These are phyloP conservation scores for Rutstroemia sydowiana DNA, from an alignment of 2,329 filamentous ascomycete species.

Conservation along the genomic window DNA sequence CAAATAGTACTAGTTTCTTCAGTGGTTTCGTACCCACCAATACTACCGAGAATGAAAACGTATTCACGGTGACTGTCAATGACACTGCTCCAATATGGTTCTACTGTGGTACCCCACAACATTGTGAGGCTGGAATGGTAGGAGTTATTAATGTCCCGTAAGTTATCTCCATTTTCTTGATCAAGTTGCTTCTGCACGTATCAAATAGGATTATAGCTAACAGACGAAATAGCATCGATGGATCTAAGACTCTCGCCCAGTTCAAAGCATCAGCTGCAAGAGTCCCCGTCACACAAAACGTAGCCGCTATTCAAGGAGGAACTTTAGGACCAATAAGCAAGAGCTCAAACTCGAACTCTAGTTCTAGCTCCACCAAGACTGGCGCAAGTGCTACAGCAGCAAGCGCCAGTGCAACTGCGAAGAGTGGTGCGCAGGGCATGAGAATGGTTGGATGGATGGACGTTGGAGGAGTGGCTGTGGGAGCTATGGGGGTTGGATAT, in stretches of 20 bases:
- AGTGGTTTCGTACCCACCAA: slow-evolving; percentile 14
- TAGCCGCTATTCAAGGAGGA: slow-evolving; percentile 16
- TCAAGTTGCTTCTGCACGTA: neutral
- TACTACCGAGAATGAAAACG: slow-evolving; percentile 19
- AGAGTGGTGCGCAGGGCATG: slow-evolving; percentile 11
- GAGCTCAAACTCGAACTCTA: neutral
- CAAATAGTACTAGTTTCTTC: slow-evolving; percentile 22
- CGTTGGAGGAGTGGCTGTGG: slow-evolving; percentile 8
- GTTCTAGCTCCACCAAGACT: slow-evolving; percentile 5
- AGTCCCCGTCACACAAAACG: slow-evolving; percentile 7
- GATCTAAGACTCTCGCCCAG: slow-evolving; percentile 12
- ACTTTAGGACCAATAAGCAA: slow-evolving; percentile 10
- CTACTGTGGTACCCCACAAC: slow-evolving; percentile 34
- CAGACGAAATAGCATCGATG: slow-evolving; percentile 11
- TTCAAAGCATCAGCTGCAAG: slow-evolving; percentile 15
- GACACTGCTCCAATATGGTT: slow-evolving; percentile 37
- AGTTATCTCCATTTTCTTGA: slow-evolving; percentile 28
- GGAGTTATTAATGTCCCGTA: slow-evolving; percentile 35
- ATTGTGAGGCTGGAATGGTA: slow-evolving; percentile 38
- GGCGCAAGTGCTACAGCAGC: slow-evolving; percentile 4
- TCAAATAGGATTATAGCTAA: neutral
- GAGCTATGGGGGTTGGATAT: slow-evolving; percentile 2
- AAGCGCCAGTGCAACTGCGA: neutral
- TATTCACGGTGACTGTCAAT: slow-evolving; percentile 37
- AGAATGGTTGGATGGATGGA: slow-evolving; percentile 13